Percentiles rank a stretch among this genome's conserved stretches.
Conservation (phyloP, 768 basidiomycete genomes). For the Podaxis sp. region DNA sequence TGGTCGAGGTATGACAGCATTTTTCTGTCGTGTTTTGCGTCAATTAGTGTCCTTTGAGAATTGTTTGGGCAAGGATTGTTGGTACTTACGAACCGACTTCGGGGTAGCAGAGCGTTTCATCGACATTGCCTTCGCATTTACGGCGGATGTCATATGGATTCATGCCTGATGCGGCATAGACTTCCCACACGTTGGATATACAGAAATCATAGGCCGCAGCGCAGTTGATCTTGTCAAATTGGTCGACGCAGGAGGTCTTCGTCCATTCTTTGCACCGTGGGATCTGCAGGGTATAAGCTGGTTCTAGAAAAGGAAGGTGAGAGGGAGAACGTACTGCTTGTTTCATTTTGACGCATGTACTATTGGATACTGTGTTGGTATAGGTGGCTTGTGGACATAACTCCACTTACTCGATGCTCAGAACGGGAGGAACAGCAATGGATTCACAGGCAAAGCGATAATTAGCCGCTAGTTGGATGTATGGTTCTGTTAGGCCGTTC, state of each 20-base stretch:
- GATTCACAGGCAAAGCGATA: slow-evolving; percentile 41
- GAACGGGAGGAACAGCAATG: slow-evolving; percentile 38
- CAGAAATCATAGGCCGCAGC: slow-evolving; percentile 62
- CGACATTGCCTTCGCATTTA: slow-evolving; percentile 45
- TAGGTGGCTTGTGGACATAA: too few species aligned
- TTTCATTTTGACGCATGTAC: too few species aligned
- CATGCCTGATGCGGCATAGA: slow-evolving; percentile 23
- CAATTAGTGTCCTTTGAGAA: slow-evolving; percentile 24
- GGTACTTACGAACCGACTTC: slow-evolving; percentile 4
- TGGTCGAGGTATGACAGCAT: slow-evolving; percentile 49
- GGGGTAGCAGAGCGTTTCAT: slow-evolving; percentile 54
- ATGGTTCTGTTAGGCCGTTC: slow-evolving; percentile 59
- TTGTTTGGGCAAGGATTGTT: slow-evolving; percentile 33
- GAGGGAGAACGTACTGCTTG: too few species aligned
- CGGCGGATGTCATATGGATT: slow-evolving; percentile 72
- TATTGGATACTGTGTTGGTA: too few species aligned
- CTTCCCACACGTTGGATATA: slow-evolving; percentile 37
- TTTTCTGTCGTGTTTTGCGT: too few species aligned
- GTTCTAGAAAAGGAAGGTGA: too few species aligned
- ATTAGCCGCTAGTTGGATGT: slow-evolving; percentile 35
- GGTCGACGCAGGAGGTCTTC: slow-evolving; percentile 52
- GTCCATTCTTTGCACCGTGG: slow-evolving; percentile 61
- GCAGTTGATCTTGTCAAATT: slow-evolving; percentile 64
- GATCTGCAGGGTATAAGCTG: slow-evolving; percentile 31
- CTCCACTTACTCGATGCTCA: slow-evolving; percentile 39